Percentiles rank a stretch among this genome's conserved stretches.
phyloP scores from a whole-genome alignment of 768 basidiomycete species.

The Lactifluus echinatus region DNA sequence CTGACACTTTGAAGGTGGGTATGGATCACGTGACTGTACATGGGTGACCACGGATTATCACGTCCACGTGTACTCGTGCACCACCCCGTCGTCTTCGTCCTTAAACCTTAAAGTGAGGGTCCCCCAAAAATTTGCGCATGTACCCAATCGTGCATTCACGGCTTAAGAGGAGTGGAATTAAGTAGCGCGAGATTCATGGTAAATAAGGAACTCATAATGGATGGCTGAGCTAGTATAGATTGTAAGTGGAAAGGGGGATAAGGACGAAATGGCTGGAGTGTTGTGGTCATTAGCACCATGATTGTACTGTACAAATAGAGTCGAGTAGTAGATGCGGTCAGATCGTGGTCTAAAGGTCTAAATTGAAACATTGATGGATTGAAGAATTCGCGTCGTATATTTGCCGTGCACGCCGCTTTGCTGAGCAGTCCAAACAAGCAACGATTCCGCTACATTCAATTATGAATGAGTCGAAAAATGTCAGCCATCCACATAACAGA shows the following conservation, averaged over 20 bases:
- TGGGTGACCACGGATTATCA: too few species aligned
- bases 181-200: background rate
- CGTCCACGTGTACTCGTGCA: too few species aligned
- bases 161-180: background rate
- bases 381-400: background rate
- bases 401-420: background rate
- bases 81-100: too few species aligned
- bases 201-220: background rate
- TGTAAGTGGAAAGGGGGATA: background rate
- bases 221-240: background rate
- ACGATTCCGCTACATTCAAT: background rate
- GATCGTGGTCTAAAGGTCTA: background rate
- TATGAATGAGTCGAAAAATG: background rate
- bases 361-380: background rate
- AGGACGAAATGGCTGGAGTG: background rate
- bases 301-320: background rate
- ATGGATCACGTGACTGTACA: too few species aligned
- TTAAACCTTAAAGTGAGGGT: too few species aligned
- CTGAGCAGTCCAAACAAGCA: conserved; percentile 16
- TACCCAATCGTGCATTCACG: too few species aligned
- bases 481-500: background rate
- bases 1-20: too few species aligned
- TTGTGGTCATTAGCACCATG: background rate
- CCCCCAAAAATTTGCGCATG: too few species aligned
- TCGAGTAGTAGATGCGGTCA: background rate